phyloP scores from a whole-genome alignment of 2,329 filamentous ascomycete genomes.

The Hymenoscyphus occultus region DNA sequence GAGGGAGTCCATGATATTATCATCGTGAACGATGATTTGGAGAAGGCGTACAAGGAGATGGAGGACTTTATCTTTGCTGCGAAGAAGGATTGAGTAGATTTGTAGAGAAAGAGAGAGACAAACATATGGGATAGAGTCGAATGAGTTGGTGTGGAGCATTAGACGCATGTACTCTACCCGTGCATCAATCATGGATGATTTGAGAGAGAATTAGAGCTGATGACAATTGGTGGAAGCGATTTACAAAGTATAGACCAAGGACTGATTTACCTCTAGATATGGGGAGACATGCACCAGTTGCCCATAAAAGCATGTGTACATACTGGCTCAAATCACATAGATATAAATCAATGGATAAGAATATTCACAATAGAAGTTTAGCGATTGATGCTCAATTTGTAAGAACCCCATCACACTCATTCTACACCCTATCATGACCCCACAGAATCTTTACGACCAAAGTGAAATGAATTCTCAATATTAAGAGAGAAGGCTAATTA shows the following conservation, averaged over 20 bases:
- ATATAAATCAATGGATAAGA: neutral
- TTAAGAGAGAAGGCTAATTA: conserved; percentile 37
- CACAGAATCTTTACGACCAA: conserved; percentile 26
- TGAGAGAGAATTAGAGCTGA: neutral
- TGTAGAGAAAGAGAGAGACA: conserved; percentile 15
- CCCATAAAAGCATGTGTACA: neutral
- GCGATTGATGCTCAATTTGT: neutral
- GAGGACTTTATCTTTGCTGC: conserved; percentile 47
- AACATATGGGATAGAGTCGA: conserved; percentile 15
- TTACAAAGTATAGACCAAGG: neutral
- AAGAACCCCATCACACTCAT: conserved; percentile 19
- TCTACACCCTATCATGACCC: conserved; percentile 19
- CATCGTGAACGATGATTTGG: conserved; percentile 64
- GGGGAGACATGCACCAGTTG: neutral
- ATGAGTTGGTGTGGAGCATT: conserved; percentile 19
- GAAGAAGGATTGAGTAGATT: conserved; percentile 19
- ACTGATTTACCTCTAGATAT: neutral
- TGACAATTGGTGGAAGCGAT: neutral
- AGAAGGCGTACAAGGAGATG: conserved; percentile 53
- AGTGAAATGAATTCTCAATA: conserved; percentile 34
- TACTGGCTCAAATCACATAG: conserved; percentile 7
- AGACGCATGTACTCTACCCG: neutral
- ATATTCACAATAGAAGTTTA: conserved; percentile 4
- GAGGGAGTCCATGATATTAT: conserved; percentile 64
- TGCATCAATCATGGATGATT: neutral